Evolutionary conservation across 352 stramenopile species (phyloP).

Genomic region (Thraustochytrium sp.): DNA sequence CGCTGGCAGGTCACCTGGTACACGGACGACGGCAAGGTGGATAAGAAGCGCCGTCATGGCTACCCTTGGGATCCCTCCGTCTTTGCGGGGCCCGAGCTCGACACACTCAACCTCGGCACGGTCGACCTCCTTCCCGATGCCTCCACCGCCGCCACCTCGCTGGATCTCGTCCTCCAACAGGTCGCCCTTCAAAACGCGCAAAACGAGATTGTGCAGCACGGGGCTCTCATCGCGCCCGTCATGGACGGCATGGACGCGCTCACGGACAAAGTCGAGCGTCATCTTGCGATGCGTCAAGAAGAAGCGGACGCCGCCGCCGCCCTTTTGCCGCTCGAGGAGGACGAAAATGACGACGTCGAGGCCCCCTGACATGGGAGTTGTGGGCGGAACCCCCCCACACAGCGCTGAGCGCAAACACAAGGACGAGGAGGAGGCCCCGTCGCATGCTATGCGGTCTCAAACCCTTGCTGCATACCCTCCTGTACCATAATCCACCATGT

Average conservation of each 20-base stretch:
- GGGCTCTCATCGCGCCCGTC: not conserved
- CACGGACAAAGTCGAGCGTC: not conserved
- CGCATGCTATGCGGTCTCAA: no score
- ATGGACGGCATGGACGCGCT: slow-evolving; percentile 17
- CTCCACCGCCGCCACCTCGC: not conserved
- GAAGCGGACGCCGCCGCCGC: no score
- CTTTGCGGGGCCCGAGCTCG: slow-evolving; percentile 15
- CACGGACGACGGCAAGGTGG: slow-evolving; percentile 33
- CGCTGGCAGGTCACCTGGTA: slow-evolving; percentile 35
- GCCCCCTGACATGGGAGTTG: not conserved
- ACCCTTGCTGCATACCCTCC: no score
- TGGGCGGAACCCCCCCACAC: no score
- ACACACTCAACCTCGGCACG: not conserved
- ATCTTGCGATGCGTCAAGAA: not conserved
- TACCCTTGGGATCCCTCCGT: not conserved
- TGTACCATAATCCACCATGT: no score
- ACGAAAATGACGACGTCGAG: not conserved
- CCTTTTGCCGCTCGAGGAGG: no score
- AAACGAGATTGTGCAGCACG: slow-evolving; percentile 32
- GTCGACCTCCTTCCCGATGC: not conserved
- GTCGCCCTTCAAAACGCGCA: slow-evolving; percentile 31
- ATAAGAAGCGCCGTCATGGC: not conserved
- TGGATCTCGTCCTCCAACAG: slow-evolving; percentile 3
- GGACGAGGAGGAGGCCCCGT: no score
- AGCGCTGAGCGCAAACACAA: no score